These are phyloP conservation scores for Cadophora malorum DNA, from an alignment of 2,329 filamentous ascomycete species.

Conservation along the genomic window DNA sequence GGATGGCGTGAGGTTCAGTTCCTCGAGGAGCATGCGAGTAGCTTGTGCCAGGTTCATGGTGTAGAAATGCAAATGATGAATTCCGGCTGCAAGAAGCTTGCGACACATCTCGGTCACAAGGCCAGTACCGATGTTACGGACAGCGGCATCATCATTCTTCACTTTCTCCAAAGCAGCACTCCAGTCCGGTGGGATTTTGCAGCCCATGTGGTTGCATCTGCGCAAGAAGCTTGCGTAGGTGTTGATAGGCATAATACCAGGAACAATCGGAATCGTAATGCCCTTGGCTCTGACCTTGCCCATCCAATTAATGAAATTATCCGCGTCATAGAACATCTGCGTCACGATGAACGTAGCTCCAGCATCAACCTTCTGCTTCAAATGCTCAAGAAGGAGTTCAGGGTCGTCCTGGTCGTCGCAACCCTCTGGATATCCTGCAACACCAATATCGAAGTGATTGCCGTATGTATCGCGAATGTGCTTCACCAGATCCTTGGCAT, in stretches of 20 bases:
- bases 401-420: slow-evolving; percentile 91
- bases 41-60: slow-evolving; percentile 98
- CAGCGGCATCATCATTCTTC: slow-evolving; percentile 95
- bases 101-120: slow-evolving; percentile 91
- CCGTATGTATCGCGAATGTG: slow-evolving; percentile 82
- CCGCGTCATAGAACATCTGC: slow-evolving; percentile 99
- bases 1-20: slow-evolving; percentile 82
- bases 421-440: slow-evolving; percentile 95
- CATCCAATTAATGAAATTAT: slow-evolving; percentile 94
- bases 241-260: slow-evolving; percentile 91
- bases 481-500: slow-evolving; percentile 83
- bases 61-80: slow-evolving; percentile 94
- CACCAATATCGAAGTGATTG: slow-evolving; percentile 95
- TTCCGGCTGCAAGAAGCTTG: slow-evolving; percentile 78
- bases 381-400: slow-evolving; percentile 83
- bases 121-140: slow-evolving; percentile 85
- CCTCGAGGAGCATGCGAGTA: slow-evolving; percentile 91
- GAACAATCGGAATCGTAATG: slow-evolving; percentile 82
- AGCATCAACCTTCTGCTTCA: slow-evolving; percentile 97
- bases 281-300: slow-evolving; percentile 83
- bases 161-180: slow-evolving; percentile 83
- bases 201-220: slow-evolving; percentile 89
- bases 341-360: slow-evolving; percentile 95
- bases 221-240: slow-evolving; percentile 94
- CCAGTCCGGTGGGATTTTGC: slow-evolving; percentile 82